A percentile compares a stretch with the other conserved stretches of the same genome.
Conservation (phyloP, 345 rosid species). For the Arabis hirsuta region DNA sequence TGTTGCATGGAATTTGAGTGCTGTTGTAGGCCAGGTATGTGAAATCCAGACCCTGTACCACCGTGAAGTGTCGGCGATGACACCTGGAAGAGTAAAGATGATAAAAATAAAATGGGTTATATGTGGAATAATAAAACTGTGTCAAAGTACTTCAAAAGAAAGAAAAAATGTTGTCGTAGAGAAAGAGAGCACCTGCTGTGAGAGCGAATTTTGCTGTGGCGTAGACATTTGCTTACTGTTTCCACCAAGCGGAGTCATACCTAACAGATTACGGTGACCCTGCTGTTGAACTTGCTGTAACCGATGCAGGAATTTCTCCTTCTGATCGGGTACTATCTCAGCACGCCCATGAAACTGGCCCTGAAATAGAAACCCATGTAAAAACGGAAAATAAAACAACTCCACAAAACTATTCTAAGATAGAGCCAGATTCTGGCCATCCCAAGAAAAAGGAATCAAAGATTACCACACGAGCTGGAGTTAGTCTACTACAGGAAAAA, state of each 20-base stretch:
- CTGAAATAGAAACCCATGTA: slow-evolving; percentile 31
- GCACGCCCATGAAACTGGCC: slow-evolving; percentile 40
- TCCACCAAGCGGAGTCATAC: slow-evolving; percentile 39
- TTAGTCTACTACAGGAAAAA: not conserved
- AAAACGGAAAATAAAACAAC: not conserved
- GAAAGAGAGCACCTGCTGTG: slow-evolving; percentile 57
- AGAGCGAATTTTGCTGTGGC: slow-evolving; percentile 16
- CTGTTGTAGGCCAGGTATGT: slow-evolving; percentile 60
- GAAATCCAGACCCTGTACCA: slow-evolving; percentile 63
- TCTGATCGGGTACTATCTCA: too few relatives aligned
- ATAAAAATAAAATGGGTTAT: not conserved
- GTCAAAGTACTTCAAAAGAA: not conserved
- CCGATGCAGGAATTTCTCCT: too few relatives aligned
- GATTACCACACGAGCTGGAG: not conserved
- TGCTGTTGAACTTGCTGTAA: too few relatives aligned
- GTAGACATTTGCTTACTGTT: slow-evolving; percentile 73
- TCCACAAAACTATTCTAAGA: not conserved
- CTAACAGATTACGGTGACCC: too few relatives aligned
- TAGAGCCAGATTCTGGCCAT: not conserved
- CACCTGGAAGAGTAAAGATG: slow-evolving; percentile 49
- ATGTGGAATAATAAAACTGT: not conserved
- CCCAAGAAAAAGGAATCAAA: not conserved
- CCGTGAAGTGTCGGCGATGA: slow-evolving; percentile 53
- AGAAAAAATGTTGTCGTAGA: not conserved
- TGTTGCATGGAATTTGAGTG: slow-evolving; percentile 56